phyloP scores from a whole-genome alignment of 192 early-diverging fungal genomes.

The Thoreauomyces humboldtii region DNA sequence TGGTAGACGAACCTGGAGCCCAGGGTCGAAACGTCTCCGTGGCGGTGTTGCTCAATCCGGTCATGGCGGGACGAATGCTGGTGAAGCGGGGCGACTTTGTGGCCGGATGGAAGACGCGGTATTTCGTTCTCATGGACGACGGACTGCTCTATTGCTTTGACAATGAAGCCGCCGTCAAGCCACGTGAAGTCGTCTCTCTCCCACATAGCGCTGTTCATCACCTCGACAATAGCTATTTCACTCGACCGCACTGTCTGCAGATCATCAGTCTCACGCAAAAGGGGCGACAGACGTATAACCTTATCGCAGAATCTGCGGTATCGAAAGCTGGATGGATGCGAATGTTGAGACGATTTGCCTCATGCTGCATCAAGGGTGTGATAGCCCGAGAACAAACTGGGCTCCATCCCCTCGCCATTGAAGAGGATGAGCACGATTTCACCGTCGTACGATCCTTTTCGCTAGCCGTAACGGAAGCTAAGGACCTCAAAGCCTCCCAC shows the following conservation, averaged over 20 bases:
- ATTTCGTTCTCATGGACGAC: slow-evolving; percentile 33
- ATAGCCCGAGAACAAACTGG: neutral
- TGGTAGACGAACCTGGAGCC: slow-evolving; percentile 18
- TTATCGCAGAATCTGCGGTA: slow-evolving; percentile 33
- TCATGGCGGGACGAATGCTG: slow-evolving; percentile 34
- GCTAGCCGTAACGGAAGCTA: slow-evolving; percentile 40
- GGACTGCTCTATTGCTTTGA: slow-evolving; percentile 40
- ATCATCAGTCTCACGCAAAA: slow-evolving; percentile 20
- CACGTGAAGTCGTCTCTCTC: slow-evolving; percentile 33
- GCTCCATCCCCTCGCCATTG: neutral
- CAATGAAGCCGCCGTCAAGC: slow-evolving; percentile 23
- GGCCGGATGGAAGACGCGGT: slow-evolving; percentile 36
- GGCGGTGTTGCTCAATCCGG: slow-evolving; percentile 12
- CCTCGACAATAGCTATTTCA: slow-evolving; percentile 45
- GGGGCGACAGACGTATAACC: slow-evolving; percentile 36
- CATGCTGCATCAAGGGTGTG: slow-evolving; percentile 31
- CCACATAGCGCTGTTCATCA: slow-evolving; percentile 26
- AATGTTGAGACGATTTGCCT: slow-evolving; percentile 17
- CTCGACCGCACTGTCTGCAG: slow-evolving; percentile 38
- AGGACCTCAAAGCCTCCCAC: slow-evolving; percentile 28
- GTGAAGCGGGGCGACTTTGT: slow-evolving; percentile 40
- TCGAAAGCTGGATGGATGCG: slow-evolving; percentile 37
- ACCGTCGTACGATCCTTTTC: slow-evolving; percentile 19
- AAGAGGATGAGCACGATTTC: slow-evolving; percentile 1
- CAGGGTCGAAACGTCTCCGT: slow-evolving; percentile 26